phyloP scores from a whole-genome alignment of 2,329 filamentous ascomycete species.

The Diaporthe sp. region DNA sequence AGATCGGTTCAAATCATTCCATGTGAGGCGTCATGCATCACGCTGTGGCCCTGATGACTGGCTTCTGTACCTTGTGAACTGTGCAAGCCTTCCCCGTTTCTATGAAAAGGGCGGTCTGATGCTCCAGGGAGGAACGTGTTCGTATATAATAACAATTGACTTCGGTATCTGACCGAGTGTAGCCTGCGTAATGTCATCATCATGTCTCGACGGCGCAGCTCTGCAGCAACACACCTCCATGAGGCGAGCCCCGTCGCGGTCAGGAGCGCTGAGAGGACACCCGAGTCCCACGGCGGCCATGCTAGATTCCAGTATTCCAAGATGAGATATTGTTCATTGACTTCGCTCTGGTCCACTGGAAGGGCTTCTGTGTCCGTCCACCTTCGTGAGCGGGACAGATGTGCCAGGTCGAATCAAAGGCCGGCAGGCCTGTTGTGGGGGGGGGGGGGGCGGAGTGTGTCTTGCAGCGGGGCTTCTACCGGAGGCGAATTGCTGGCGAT shows the following conservation, averaged over 20 bases:
- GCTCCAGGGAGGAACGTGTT: not conserved
- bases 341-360: too few species aligned
- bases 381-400: not conserved
- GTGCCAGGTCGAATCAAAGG: too few species aligned
- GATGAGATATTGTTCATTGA: not conserved
- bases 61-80: not conserved
- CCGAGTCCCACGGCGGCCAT: too few species aligned
- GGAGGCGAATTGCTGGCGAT: not conserved
- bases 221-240: not conserved
- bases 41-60: not conserved
- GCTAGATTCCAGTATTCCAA: not conserved
- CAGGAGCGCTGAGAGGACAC: not conserved
- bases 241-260: not conserved
- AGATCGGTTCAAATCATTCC: not conserved
- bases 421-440: not conserved
- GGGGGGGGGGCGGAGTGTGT: not conserved
- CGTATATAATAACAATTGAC: not conserved
- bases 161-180: not conserved
- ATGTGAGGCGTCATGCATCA: not conserved
- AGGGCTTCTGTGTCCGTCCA: not conserved
- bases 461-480: too few species aligned
- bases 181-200: not conserved
- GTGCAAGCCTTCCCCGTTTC: not conserved
- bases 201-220: not conserved
- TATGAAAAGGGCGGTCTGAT: too few species aligned